Evolutionary conservation across 2,329 filamentous ascomycete species (phyloP), one percentile per base, ranked within the genome.

Genomic region (Ascochyta clinopodiicola): DNA sequence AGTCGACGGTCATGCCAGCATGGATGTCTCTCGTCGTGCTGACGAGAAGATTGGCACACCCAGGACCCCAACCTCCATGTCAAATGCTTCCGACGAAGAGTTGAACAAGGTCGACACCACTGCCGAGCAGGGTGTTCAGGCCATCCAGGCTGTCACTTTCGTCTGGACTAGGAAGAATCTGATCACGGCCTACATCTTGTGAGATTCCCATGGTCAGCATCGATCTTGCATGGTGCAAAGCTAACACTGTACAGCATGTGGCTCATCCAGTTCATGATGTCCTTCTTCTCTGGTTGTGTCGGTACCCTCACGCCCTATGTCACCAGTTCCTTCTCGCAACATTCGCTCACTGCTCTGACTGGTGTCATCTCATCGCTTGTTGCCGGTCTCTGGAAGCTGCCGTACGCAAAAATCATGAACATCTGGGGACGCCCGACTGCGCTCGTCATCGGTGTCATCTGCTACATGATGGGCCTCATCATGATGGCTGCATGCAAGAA

Each of bases 401-500:
- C 77, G 0, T 71, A 75, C 42, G 77, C 77, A 13, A 79, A 79
- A 60, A 67, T 79, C 44, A 72, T 79, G 59, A 76, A 79, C 59
- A 72, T 79, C 52, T 79, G 73, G 71, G 78, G 77, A 8, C 69
- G 78, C 10, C 72, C 74, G 0, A 62, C 74, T 40, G 77, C 75
- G 6, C 71, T 75, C 19, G 56, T 63, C 17, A 42, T 78, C 7
- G 73, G 73, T 51, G 67, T 79, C 21, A 51, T 45, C n/a, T 66
- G 56, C 35, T 69, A 64, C 19, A 57, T 67, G 31, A 49, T 75
- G 19, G 70, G 70, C 5, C 62, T 91, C 72, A 88, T 89, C 47
- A 80, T 91, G 75, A 89, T 90, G 81, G 89, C 89, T 6, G 81
- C 78, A 1, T 89, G 84, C 72, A 80, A 81, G 9, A 83, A 83